A percentile compares a stretch with the other conserved stretches of the same genome.
phyloP scores from a whole-genome alignment of 805 yeast genomes.

The Zygoascus tannicola region DNA sequence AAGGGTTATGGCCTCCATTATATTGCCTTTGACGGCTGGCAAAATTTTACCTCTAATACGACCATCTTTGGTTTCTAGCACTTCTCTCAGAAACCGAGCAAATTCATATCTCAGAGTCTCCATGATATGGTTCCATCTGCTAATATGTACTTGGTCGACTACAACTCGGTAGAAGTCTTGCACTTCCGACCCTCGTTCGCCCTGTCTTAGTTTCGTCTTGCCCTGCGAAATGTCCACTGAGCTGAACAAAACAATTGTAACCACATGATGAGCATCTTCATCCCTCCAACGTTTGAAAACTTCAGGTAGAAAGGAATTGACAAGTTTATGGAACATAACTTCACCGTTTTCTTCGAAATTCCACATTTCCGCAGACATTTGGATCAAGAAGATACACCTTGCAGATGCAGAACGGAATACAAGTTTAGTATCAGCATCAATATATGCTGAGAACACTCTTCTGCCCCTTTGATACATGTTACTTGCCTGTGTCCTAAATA shows the following conservation, averaged over 20 bases:
- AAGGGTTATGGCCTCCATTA: conserved; percentile 77
- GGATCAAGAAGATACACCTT: conserved; percentile 69
- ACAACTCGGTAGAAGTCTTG: conserved; percentile 85
- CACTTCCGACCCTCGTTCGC: conserved; percentile 60
- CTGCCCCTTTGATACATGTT: conserved; percentile 59
- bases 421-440: conserved; percentile 63
- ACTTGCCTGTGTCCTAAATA: conserved; percentile 57
- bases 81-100: conserved; percentile 67
- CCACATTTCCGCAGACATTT: conserved; percentile 95
- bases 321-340: conserved; percentile 82
- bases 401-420: conserved; percentile 91
- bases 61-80: conserved; percentile 38
- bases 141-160: conserved; percentile 84
- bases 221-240: conserved; percentile 47
- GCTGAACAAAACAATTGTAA: conserved; percentile 81
- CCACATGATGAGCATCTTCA: conserved; percentile 79
- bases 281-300: conserved; percentile 83
- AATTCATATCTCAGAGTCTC: conserved; percentile 76
- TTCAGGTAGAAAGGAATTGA: conserved; percentile 85
- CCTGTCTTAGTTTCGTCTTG: conserved; percentile 39
- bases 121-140: conserved; percentile 90
- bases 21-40: conserved; percentile 84
- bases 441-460: conserved; percentile 63
- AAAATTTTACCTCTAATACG: conserved; percentile 54
- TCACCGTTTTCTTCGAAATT: conserved; percentile 96